Conservation (phyloP, 306 rosid species). For the Trifolium subterraneum region DNA sequence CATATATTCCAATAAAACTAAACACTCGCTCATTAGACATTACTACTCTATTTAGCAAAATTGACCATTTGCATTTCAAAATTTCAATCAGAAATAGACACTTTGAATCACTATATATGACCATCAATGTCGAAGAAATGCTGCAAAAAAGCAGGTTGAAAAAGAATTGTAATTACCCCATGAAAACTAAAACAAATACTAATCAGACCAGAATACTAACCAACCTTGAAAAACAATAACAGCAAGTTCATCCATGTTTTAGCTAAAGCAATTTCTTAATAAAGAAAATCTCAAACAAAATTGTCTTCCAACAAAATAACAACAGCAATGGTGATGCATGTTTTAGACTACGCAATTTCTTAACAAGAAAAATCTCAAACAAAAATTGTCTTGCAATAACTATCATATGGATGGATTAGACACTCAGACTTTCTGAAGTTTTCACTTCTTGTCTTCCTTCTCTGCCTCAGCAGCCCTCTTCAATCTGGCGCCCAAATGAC, state of each 20-base stretch:
- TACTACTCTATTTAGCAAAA: too few species aligned
- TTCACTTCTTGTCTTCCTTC: conserved; percentile 74
- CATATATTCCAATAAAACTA: too few species aligned
- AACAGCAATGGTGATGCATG: not conserved
- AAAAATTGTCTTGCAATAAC: conserved; percentile 23
- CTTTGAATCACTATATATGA: too few species aligned
- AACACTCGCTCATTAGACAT: too few species aligned
- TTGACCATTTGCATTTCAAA: too few species aligned
- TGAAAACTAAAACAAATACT: not conserved
- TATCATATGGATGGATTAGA: not conserved
- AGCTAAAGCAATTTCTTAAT: not conserved
- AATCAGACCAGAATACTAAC: not conserved
- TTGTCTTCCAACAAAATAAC: conserved; percentile 4
- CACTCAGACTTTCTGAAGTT: conserved; percentile 3
- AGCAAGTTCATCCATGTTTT: not conserved
- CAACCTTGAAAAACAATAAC: conserved; percentile 28
- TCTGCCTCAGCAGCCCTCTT: conserved; percentile 79
- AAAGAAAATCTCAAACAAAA: conserved; percentile 32
- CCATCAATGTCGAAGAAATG: too few species aligned
- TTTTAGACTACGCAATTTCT: conserved; percentile 9
- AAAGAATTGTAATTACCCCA: not conserved
- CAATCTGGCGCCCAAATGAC: conserved; percentile 63
- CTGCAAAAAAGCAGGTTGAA: too few species aligned
- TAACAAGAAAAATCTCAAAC: conserved; percentile 21
- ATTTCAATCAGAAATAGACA: too few species aligned